Evolutionary conservation across 2,329 filamentous ascomycete species (phyloP), one percentile per base, ranked within the genome.

Genomic region (Parascedosporium putredinis): DNA sequence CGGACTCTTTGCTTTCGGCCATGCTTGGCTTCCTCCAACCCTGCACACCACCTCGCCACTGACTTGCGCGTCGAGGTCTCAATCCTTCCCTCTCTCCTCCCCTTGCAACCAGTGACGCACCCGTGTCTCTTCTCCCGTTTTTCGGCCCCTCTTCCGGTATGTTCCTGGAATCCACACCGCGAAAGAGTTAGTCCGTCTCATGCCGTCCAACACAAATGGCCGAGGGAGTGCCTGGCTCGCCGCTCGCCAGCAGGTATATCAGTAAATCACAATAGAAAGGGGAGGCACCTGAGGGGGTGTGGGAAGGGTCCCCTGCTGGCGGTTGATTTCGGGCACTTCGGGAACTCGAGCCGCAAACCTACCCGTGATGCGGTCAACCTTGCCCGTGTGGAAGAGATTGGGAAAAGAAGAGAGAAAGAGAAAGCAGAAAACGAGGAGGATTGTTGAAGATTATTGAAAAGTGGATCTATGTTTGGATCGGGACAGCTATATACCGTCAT

Each of bases 361-460:
- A n/a, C n/a, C n/a, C n/a, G n/a, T n/a, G n/a, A n/a, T n/a, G n/a
- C n/a, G n/a, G n/a, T n/a, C n/a, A n/a, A n/a, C n/a, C n/a, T n/a
- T n/a, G n/a, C n/a, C n/a, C n/a, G n/a, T n/a, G n/a, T n/a, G n/a
- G n/a, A n/a, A n/a, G n/a, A n/a, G n/a, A n/a, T n/a, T n/a, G n/a
- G n/a, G n/a, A n/a, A n/a, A n/a, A n/a, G n/a, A 18, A 40, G 36
- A 18, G 18, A 40, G 10, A 40, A 20, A n/a, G 36, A 20, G 36
- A 18, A 18, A 9, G 10, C n/a, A 18, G n/a, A 8, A 9, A 10
- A 18, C 18, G 36, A n/a, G 36, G 14, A 40, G 27, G 27, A 31
- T n/a, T n/a, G n/a, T 34, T 40, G 36, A 40, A 40, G 36, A 40
- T 18, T 40, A 40, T 40, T 40, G 12, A 18, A 40, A 40, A 40